Conservation (phyloP, 306 rosid species). For the Cucumis cinereus region DNA sequence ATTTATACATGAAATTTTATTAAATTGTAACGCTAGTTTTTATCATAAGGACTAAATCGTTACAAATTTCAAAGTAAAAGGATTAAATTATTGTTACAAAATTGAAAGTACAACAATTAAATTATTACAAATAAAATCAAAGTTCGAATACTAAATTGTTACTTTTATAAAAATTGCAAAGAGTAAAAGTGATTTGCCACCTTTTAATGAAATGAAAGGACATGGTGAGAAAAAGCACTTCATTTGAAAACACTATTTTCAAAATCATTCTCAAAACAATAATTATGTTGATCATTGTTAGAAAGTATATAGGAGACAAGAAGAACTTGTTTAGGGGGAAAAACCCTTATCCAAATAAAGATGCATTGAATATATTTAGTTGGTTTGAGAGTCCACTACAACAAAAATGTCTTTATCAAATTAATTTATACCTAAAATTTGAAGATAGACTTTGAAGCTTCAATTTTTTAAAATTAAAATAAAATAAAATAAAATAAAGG, state of each 20-base stretch:
- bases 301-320: neutral
- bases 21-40: too few species aligned
- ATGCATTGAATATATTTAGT: conserved; percentile 5
- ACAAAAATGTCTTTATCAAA: neutral
- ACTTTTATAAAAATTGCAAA: too few species aligned
- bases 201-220: neutral
- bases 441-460: conserved; percentile 2
- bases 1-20: too few species aligned
- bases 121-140: too few species aligned
- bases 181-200: too few species aligned
- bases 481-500: neutral
- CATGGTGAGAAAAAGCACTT: neutral
- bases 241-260: neutral
- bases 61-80: too few species aligned
- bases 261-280: neutral
- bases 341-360: conserved; percentile 1
- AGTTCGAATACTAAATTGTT: too few species aligned
- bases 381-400: neutral
- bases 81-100: too few species aligned
- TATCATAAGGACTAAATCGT: too few species aligned
- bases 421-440: neutral
- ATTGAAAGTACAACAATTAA: too few species aligned
- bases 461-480: too few species aligned
- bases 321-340: neutral
- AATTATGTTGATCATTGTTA: neutral